A percentile compares a stretch with the other conserved stretches of the same genome.
Evolutionary conservation across 768 basidiomycete genomes (phyloP).

Genomic region (Amanita brunnescens): DNA sequence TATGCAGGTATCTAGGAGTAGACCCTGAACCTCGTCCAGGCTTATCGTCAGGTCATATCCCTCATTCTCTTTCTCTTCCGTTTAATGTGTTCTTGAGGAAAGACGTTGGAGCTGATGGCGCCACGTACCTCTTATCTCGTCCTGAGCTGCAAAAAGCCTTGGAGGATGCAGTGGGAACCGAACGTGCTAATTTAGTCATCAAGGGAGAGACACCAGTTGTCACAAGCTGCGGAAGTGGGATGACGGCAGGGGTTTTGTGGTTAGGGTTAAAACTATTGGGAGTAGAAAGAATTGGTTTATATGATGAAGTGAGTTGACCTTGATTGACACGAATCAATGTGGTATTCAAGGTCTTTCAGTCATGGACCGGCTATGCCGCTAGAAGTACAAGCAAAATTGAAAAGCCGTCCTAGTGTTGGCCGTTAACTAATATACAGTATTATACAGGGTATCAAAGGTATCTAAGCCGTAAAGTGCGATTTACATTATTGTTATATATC

Average conservation of each 20-base stretch:
- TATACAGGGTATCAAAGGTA: slow-evolving; percentile 6
- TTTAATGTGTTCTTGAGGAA: slow-evolving; percentile 66
- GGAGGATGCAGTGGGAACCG: slow-evolving; percentile 51
- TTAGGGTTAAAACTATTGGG: slow-evolving; percentile 75
- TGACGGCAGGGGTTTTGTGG: slow-evolving; percentile 97
- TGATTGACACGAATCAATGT: slow-evolving; percentile 7
- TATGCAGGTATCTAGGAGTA: slow-evolving; percentile 63
- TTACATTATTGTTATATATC: slow-evolving; percentile 2
- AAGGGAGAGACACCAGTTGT: slow-evolving; percentile 54
- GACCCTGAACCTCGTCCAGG: slow-evolving; percentile 87
- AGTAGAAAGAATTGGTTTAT: slow-evolving; percentile 56
- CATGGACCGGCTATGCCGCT: slow-evolving; percentile 91
- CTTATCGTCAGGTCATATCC: slow-evolving; percentile 88
- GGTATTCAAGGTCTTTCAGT: slow-evolving; percentile 36
- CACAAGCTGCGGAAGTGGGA: slow-evolving; percentile 89
- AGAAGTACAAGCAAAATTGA: slow-evolving; percentile 67
- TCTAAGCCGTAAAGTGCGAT: neutral
- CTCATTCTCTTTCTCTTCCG: slow-evolving; percentile 75
- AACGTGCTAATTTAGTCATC: slow-evolving; percentile 46
- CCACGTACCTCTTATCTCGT: slow-evolving; percentile 48
- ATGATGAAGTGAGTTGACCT: slow-evolving; percentile 74
- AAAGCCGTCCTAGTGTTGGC: slow-evolving; percentile 26
- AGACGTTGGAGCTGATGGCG: slow-evolving; percentile 27
- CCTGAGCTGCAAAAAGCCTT: slow-evolving; percentile 53
- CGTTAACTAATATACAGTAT: slow-evolving; percentile 4